Evolutionary conservation across 768 basidiomycete genomes (phyloP).

Genomic region (Heimioporus sp.): DNA sequence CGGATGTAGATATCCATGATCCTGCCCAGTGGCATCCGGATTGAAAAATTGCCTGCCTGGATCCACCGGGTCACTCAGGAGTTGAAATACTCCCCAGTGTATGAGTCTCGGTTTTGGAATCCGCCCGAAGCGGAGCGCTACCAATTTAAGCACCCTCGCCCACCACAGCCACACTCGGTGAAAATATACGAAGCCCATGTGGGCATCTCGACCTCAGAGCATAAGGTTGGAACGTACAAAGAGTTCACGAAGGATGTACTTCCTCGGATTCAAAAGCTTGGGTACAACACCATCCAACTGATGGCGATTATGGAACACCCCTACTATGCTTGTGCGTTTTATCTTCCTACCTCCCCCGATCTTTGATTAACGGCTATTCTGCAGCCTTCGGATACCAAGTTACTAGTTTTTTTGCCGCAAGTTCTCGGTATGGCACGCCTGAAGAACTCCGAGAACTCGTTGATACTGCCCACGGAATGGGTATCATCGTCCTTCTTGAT

Average conservation of each 20-base stretch:
- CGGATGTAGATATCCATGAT: constrained; percentile 85
- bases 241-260: constrained; percentile 88
- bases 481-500: constrained; percentile 90
- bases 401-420: constrained; percentile 95
- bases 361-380: not conserved
- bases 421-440: constrained; percentile 92
- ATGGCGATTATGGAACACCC: constrained; percentile 99
- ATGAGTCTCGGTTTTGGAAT: constrained; percentile 99
- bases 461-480: constrained; percentile 93
- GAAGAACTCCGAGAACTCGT: constrained; percentile 95
- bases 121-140: constrained; percentile 73
- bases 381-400: constrained; percentile 98
- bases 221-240: constrained; percentile 89
- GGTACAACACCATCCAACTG: constrained; percentile 96
- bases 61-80: constrained; percentile 96
- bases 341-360: not conserved
- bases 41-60: constrained; percentile 94
- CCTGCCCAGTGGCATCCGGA: constrained; percentile 68
- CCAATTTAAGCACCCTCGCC: constrained; percentile 76
- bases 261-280: constrained; percentile 85
- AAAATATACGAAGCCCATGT: constrained; percentile 98
- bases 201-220: constrained; percentile 89
- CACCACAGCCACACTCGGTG: constrained; percentile 59
- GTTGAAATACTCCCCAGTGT: constrained; percentile 81
- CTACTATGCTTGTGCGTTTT: constrained; percentile 86